Evolutionary conservation across 2,329 filamentous ascomycete species (phyloP).

Genomic region (Malbranchea zuffiana): DNA sequence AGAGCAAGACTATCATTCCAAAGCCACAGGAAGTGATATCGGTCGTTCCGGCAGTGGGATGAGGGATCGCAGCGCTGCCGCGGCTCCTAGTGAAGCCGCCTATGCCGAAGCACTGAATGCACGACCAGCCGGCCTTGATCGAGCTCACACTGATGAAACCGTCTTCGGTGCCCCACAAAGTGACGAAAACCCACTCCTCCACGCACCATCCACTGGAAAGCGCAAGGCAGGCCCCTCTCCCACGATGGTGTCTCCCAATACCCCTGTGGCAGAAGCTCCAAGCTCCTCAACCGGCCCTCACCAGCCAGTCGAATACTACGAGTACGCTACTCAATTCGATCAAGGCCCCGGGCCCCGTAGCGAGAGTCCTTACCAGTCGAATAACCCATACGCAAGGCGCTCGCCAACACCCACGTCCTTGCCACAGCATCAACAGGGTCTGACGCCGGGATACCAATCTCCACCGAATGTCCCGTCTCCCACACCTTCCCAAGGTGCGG

Average conservation of each 20-base stretch:
- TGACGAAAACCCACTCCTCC: constrained; percentile 23
- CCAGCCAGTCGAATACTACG: constrained; percentile 10
- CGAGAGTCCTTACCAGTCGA: constrained; percentile 1
- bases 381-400: constrained; percentile 7
- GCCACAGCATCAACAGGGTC: too few relatives aligned
- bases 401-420: too few relatives aligned
- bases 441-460: too few relatives aligned
- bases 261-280: constrained; percentile 13
- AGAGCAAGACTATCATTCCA: constrained; percentile 16
- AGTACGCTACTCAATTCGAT: not conserved
- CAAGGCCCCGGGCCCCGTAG: not conserved
- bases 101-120: constrained; percentile 27
- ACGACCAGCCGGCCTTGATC: constrained; percentile 25
- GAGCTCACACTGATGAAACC: constrained; percentile 20
- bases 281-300: constrained; percentile 1
- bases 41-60: constrained; percentile 19
- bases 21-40: constrained; percentile 25
- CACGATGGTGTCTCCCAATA: constrained; percentile 9
- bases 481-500: too few relatives aligned
- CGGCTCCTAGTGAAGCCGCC: constrained; percentile 24
- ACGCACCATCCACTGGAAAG: constrained; percentile 32
- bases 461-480: too few relatives aligned
- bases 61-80: constrained; percentile 23
- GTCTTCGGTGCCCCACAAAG: constrained; percentile 21
- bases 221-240: constrained; percentile 15